phyloP scores from a whole-genome alignment of 2,329 filamentous ascomycete species.

The Sporothrix mexicana region DNA sequence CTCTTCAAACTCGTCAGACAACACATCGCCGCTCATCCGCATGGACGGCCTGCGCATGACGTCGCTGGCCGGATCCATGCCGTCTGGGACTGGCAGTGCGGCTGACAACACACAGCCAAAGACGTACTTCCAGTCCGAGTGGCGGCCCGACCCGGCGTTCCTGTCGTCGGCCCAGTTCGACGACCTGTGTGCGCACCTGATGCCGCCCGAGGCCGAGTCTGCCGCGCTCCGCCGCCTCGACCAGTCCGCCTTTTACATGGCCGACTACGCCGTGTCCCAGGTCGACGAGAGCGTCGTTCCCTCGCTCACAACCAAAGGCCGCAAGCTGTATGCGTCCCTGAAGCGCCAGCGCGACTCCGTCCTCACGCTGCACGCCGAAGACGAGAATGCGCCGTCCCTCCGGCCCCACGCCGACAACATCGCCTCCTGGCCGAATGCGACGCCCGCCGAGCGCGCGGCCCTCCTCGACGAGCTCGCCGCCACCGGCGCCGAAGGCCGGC shows the following conservation, averaged over 20 bases:
- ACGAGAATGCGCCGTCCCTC: neutral
- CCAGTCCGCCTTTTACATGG: conserved; percentile 37
- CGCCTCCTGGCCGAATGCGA: conserved; percentile 35
- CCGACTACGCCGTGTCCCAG: conserved; percentile 32
- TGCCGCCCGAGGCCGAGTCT: conserved; percentile 32
- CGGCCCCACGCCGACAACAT: conserved; percentile 30
- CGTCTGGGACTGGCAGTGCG: neutral
- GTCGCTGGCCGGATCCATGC: conserved; percentile 36
- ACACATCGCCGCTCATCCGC: conserved; percentile 28
- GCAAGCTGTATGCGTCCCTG: conserved; percentile 36
- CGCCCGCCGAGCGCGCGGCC: conserved; percentile 17
- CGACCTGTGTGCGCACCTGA: conserved; percentile 34
- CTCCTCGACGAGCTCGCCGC: conserved; percentile 27
- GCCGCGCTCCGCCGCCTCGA: conserved; percentile 34
- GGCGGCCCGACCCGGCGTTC: conserved; percentile 34
- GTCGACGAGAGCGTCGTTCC: conserved; percentile 21
- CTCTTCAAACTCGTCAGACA: no score
- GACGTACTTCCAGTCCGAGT: conserved; percentile 37
- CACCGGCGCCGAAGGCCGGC: conserved; percentile 35
- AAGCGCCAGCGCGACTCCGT: conserved; percentile 34
- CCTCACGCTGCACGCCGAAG: neutral
- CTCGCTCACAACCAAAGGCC: conserved; percentile 33
- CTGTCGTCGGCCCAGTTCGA: conserved; percentile 34
- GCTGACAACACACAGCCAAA: conserved; percentile 29
- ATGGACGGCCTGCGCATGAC: conserved; percentile 39